Evolutionary conservation across 176 grass and related monocot species (phyloP).

Genomic region (Eleusine indica): DNA sequence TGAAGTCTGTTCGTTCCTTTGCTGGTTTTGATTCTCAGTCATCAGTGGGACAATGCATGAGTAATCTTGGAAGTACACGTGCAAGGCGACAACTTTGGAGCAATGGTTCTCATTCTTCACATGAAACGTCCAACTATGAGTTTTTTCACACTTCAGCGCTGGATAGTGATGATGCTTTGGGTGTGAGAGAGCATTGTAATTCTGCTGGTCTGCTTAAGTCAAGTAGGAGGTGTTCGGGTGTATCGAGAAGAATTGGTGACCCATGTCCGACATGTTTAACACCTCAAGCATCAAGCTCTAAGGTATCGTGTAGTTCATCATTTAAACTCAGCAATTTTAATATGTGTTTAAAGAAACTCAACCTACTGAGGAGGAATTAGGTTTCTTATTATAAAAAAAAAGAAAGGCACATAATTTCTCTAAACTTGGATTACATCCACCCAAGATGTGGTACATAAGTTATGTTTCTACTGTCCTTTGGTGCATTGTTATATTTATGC

Average conservation of each 20-base stretch:
- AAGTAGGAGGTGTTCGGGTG: constrained; percentile 32
- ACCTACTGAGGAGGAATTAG: neutral
- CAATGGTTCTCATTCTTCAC: constrained; percentile 37
- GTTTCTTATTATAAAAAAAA: neutral
- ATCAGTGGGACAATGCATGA: constrained; percentile 7
- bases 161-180: constrained; percentile 30
- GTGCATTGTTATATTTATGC: neutral
- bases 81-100: constrained; percentile 42
- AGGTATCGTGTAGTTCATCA: constrained; percentile 42
- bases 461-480: neutral
- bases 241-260: constrained; percentile 36
- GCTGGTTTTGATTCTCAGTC: constrained; percentile 39
- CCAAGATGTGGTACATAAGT: constrained; percentile 6
- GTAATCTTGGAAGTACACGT: constrained; percentile 28
- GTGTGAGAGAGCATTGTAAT: constrained; percentile 29
- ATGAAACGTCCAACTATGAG: constrained; percentile 18
- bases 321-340: constrained; percentile 14
- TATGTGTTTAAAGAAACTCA: neutral
- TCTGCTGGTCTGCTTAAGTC: constrained; percentile 33
- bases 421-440: neutral
- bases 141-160: neutral
- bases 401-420: neutral
- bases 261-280: constrained; percentile 41
- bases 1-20: constrained; percentile 33
- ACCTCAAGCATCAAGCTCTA: constrained; percentile 30